These are phyloP conservation scores for Senna tora DNA, from an alignment of 306 rosid genomes.

Conservation along the genomic window DNA sequence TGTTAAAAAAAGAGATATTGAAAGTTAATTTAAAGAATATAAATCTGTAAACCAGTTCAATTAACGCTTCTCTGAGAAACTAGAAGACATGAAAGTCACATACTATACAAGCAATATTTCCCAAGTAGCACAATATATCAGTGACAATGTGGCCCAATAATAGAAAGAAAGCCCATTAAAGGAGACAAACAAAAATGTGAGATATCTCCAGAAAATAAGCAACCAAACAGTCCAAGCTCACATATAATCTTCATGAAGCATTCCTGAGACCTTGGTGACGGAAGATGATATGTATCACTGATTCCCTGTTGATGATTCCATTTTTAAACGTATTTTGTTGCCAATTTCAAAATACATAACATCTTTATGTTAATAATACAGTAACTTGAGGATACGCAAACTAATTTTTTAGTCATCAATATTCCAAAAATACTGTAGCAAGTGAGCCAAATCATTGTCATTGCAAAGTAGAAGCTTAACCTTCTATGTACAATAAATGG, in stretches of 20 bases:
- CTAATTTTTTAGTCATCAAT: background rate
- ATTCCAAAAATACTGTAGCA: background rate
- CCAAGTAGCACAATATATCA: background rate
- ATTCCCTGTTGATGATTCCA: slow-evolving; percentile 9
- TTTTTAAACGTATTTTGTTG: slow-evolving; percentile 10
- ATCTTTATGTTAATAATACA: background rate
- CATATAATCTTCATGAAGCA: slow-evolving; percentile 19
- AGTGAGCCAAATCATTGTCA: slow-evolving; percentile 1
- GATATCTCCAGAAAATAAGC: slow-evolving; percentile 10
- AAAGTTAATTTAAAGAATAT: slow-evolving; percentile 11
- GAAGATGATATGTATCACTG: slow-evolving; percentile 2
- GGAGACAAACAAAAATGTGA: background rate
- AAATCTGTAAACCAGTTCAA: slow-evolving; percentile 33
- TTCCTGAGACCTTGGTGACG: slow-evolving; percentile 4
- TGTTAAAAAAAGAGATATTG: slow-evolving; percentile 45
- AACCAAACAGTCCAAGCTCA: slow-evolving; percentile 14
- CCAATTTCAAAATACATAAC: background rate
- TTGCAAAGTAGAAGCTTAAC: slow-evolving; percentile 9
- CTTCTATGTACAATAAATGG: slow-evolving; percentile 14
- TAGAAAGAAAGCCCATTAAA: slow-evolving; percentile 9
- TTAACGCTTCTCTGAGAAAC: slow-evolving; percentile 9
- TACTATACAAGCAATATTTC: slow-evolving; percentile 5
- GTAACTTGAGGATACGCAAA: background rate
- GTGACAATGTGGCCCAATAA: slow-evolving; percentile 8
- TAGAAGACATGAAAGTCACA: background rate